Conservation (phyloP, 306 rosid species). For the Mimosa pudica region DNA sequence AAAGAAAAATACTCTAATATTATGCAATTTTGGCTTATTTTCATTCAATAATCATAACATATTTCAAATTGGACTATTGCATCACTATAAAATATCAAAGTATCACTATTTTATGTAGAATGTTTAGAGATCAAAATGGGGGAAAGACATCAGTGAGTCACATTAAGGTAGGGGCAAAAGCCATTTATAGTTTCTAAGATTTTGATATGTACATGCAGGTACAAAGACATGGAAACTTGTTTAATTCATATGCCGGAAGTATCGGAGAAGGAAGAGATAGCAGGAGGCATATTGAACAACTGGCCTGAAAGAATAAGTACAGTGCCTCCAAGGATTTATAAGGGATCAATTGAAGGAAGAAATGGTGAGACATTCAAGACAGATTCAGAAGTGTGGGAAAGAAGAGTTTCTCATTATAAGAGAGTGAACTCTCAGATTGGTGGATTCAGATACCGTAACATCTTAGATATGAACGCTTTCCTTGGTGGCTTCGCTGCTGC, state of each 20-base stretch:
- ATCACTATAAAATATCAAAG: too few relatives aligned
- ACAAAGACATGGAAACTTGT: constrained; percentile 70
- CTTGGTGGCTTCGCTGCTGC: constrained; percentile 89
- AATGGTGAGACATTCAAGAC: constrained; percentile 45
- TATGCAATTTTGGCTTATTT: too few relatives aligned
- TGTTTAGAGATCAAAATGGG: too few relatives aligned
- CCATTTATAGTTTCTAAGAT: neutral
- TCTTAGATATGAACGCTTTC: constrained; percentile 81
- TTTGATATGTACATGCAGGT: constrained; percentile 48
- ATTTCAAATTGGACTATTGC: too few relatives aligned
- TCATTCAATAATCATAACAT: too few relatives aligned
- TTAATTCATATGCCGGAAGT: constrained; percentile 75
- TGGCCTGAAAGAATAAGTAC: constrained; percentile 74
- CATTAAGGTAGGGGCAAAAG: too few relatives aligned
- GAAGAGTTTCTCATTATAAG: constrained; percentile 63
- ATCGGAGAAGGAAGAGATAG: constrained; percentile 48
- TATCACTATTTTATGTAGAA: too few relatives aligned
- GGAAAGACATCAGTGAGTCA: too few relatives aligned
- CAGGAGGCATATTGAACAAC: constrained; percentile 63
- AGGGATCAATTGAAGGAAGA: constrained; percentile 58
- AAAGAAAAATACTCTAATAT: too few relatives aligned
- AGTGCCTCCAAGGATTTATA: constrained; percentile 68
- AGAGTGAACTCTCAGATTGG: constrained; percentile 53
- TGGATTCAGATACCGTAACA: constrained; percentile 67
- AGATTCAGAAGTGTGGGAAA: constrained; percentile 64